These are phyloP conservation scores for Fusarium hainanense DNA, from an alignment of 2,329 filamentous ascomycete species.

Conservation along the genomic window DNA sequence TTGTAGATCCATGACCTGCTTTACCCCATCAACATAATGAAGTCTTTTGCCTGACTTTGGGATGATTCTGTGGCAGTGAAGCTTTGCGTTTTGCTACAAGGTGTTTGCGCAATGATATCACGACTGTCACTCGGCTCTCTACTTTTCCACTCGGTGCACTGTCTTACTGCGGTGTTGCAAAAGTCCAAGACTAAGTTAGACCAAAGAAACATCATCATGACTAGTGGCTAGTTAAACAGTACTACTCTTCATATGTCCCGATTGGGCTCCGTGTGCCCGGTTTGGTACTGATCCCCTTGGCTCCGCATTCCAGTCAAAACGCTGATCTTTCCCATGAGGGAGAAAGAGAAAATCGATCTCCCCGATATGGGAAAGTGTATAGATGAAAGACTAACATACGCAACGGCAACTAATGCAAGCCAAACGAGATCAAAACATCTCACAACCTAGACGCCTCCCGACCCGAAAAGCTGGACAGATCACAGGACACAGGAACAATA, in stretches of 20 bases:
- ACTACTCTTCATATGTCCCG: neutral
- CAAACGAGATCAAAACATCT: neutral
- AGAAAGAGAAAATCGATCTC: neutral
- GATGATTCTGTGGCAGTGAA: neutral
- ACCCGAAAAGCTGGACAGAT: neutral
- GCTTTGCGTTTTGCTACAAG: neutral
- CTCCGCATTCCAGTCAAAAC: constrained; percentile 25
- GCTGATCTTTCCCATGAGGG: neutral
- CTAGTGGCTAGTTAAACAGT: neutral
- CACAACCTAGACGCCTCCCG: constrained; percentile 12
- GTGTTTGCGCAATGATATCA: constrained; percentile 18
- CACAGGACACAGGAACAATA: neutral
- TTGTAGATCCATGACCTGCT: constrained; percentile 6
- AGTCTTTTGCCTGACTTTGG: neutral
- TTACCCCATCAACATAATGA: neutral
- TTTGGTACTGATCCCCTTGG: neutral
- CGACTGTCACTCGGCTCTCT: neutral
- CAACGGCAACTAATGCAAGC: constrained; percentile 6
- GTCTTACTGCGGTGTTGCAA: neutral
- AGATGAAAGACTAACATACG: neutral
- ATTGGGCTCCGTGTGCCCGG: neutral
- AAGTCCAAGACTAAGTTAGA: neutral
- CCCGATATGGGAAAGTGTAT: neutral
- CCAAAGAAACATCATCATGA: neutral
- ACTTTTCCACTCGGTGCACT: neutral